phyloP scores from a whole-genome alignment of 1,139 yeast genomes.

The Spencermartinsiella ligniputridi region DNA sequence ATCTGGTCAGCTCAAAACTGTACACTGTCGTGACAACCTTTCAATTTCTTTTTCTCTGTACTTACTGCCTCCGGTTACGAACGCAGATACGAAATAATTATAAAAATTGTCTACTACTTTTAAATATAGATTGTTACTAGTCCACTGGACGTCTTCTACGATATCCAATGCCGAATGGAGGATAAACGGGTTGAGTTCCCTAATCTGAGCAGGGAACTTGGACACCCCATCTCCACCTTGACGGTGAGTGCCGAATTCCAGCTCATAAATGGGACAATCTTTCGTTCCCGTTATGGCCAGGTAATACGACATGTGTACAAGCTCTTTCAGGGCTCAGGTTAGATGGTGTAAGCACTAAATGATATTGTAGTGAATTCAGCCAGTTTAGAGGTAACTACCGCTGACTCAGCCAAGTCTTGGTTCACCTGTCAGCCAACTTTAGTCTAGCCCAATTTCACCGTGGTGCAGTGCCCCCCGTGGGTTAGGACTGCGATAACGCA shows the following conservation, averaged over 20 bases:
- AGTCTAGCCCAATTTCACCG: too few relatives aligned
- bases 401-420: too few relatives aligned
- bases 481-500: neutral
- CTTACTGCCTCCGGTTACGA: slow-evolving; percentile 72
- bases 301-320: slow-evolving; percentile 79
- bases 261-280: slow-evolving; percentile 82
- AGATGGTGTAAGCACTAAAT: too few relatives aligned
- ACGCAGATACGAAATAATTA: slow-evolving; percentile 75
- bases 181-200: slow-evolving; percentile 81
- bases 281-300: slow-evolving; percentile 83
- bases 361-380: too few relatives aligned
- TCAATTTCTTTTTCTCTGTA: neutral
- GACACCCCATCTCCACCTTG: slow-evolving; percentile 59
- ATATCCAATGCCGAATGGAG: slow-evolving; percentile 85
- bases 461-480: too few relatives aligned
- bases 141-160: slow-evolving; percentile 87
- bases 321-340: too few relatives aligned
- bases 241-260: slow-evolving; percentile 77
- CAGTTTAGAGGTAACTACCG: too few relatives aligned
- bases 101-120: slow-evolving; percentile 84
- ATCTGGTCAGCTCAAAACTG: slow-evolving; percentile 28
- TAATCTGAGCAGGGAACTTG: slow-evolving; percentile 62
- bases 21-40: neutral
- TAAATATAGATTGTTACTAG: slow-evolving; percentile 56
- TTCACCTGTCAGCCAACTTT: too few relatives aligned